A percentile compares a stretch with the other conserved stretches of the same genome.
Evolutionary conservation across 495 filamentous ascomycete genomes (phyloP).

Genomic region (Podospora conica): DNA sequence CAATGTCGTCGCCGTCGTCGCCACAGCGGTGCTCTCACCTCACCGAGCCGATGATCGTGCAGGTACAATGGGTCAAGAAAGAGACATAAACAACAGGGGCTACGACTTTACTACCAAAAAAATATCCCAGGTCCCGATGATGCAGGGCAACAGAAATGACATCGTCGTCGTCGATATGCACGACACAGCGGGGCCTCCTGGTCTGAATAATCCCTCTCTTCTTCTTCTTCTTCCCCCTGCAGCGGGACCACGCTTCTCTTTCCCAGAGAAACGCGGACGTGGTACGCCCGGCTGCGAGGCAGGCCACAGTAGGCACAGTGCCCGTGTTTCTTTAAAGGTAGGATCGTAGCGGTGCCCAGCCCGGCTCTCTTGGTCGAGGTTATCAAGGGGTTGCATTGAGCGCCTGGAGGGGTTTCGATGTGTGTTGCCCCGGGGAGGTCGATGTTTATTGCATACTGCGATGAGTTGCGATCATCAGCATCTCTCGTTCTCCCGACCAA

Average conservation of each 20-base stretch:
- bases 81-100: not conserved
- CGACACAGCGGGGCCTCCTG: not conserved
- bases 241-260: not conserved
- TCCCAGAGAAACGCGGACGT: not conserved
- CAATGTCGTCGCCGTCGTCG: too few species aligned
- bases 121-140: not conserved
- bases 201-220: constrained; percentile 7
- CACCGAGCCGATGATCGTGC: too few species aligned
- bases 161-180: not conserved
- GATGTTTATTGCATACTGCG: too few species aligned
- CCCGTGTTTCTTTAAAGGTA: not conserved
- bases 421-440: too few species aligned
- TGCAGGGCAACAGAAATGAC: not conserved
- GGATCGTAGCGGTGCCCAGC: not conserved
- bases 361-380: too few species aligned
- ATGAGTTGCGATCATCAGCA: too few species aligned
- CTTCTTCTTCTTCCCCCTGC: not conserved
- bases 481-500: not conserved
- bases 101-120: too few species aligned
- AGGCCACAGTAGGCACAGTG: not conserved
- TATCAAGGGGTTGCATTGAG: constrained; percentile 8
- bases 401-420: not conserved
- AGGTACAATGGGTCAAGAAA: too few species aligned
- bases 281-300: not conserved
- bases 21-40: not conserved